These are phyloP conservation scores for Boletellus ananiceps DNA, from an alignment of 768 basidiomycete species.

Conservation along the genomic window DNA sequence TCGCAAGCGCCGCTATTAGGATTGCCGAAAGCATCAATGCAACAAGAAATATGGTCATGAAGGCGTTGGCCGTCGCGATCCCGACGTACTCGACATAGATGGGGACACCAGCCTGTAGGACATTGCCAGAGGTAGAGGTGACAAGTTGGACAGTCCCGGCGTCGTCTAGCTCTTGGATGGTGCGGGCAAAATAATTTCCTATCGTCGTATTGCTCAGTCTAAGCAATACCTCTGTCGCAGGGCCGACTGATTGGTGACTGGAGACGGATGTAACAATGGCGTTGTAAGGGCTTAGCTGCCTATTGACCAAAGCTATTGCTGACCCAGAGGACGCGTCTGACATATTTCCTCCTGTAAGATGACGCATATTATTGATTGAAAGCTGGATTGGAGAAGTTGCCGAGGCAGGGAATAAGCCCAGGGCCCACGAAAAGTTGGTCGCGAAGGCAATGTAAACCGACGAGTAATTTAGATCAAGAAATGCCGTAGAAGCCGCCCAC, in stretches of 20 bases:
- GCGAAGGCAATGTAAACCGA: conserved; percentile 75
- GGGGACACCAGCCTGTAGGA: conserved; percentile 76
- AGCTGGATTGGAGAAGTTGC: conserved; percentile 58
- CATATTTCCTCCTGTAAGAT: conserved; percentile 74
- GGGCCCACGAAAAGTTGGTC: conserved; percentile 85
- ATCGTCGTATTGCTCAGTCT: conserved; percentile 11
- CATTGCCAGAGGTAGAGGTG: conserved; percentile 55
- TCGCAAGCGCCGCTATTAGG: conserved; percentile 43
- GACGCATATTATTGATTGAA: conserved; percentile 79
- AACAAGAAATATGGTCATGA: conserved; percentile 82
- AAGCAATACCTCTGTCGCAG: conserved; percentile 8
- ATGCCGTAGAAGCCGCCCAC: conserved; percentile 70
- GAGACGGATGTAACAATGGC: conserved; percentile 7
- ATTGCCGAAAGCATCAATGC: conserved; percentile 66
- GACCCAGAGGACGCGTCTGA: conserved; percentile 54
- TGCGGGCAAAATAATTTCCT: conserved; percentile 14
- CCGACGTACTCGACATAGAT: conserved; percentile 74
- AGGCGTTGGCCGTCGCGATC: conserved; percentile 83
- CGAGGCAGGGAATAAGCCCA: conserved; percentile 64
- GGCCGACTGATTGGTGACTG: background rate
- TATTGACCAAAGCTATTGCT: conserved; percentile 73
- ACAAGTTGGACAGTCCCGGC: conserved; percentile 55
- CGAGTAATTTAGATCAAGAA: conserved; percentile 87
- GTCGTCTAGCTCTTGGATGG: conserved; percentile 22
- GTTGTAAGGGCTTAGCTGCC: conserved; percentile 79